These are phyloP conservation scores for Fomitopsis palustris DNA, from an alignment of 1,284 basidiomycete genomes.

Conservation along the genomic window DNA sequence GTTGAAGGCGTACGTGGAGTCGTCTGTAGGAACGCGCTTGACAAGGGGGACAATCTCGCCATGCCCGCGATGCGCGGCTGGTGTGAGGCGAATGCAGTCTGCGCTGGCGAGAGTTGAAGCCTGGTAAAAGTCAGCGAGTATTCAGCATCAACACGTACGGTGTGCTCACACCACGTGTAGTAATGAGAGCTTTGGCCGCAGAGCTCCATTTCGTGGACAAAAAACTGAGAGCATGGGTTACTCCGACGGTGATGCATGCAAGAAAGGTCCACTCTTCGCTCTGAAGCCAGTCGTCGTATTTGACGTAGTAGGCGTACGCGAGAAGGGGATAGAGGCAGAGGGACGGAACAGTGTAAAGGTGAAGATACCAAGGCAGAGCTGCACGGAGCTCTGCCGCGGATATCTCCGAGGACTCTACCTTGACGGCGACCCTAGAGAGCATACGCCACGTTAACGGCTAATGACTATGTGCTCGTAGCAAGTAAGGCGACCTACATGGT, in stretches of 20 bases:
- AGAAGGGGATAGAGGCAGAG: constrained; percentile 85
- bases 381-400: constrained; percentile 77
- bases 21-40: constrained; percentile 56
- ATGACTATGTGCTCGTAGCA: not conserved
- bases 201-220: constrained; percentile 91
- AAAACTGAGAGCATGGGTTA: constrained; percentile 90
- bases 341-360: constrained; percentile 86
- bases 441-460: not conserved
- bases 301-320: constrained; percentile 88
- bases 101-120: constrained; percentile 70
- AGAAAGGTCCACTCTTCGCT: constrained; percentile 98
- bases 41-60: constrained; percentile 86
- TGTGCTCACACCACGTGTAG: constrained; percentile 59
- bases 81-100: constrained; percentile 81
- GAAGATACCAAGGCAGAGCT: constrained; percentile 72
- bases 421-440: constrained; percentile 42
- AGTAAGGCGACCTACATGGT: not conserved
- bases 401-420: constrained; percentile 85
- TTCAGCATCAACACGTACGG: not conserved
- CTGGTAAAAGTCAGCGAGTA: constrained; percentile 31
- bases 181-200: constrained; percentile 75
- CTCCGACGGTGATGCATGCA: constrained; percentile 81
- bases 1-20: constrained; percentile 79
- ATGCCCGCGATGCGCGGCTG: constrained; percentile 83
- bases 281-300: constrained; percentile 88